These are phyloP conservation scores for Gossypium arboreum DNA, from an alignment of 345 rosid genomes.

Conservation along the genomic window DNA sequence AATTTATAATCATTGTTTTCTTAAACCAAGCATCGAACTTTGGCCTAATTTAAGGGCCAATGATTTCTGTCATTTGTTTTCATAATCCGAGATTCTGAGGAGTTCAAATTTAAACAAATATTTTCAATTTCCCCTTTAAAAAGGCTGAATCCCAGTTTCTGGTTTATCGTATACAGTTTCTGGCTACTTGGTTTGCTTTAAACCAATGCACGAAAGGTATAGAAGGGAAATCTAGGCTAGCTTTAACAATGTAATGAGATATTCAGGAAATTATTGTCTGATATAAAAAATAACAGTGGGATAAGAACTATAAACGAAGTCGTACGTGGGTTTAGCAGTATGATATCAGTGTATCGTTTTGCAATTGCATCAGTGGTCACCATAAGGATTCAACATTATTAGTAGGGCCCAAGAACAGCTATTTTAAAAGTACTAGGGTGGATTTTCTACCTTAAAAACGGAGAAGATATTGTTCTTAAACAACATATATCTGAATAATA, in stretches of 20 bases:
- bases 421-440: slow-evolving; percentile 26
- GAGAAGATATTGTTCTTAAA: slow-evolving; percentile 24
- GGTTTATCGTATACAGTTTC: background rate
- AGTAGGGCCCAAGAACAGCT: slow-evolving; percentile 39
- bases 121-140: background rate
- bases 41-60: slow-evolving; percentile 13
- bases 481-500: slow-evolving; percentile 2
- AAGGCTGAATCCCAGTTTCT: slow-evolving; percentile 1
- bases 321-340: background rate
- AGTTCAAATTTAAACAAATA: background rate
- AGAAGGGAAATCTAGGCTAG: slow-evolving; percentile 3
- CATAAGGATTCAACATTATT: slow-evolving; percentile 23
- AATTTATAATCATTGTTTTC: slow-evolving; percentile 20
- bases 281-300: background rate
- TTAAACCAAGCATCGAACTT: slow-evolving; percentile 15
- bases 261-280: background rate
- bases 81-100: background rate
- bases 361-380: slow-evolving; percentile 9
- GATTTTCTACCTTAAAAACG: slow-evolving; percentile 30
- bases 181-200: background rate
- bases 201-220: background rate
- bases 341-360: slow-evolving; percentile 1
- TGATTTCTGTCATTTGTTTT: slow-evolving; percentile 11
- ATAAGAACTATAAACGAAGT: background rate
- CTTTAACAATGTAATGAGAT: background rate